Evolutionary conservation across 805 yeast genomes (phyloP), one percentile per base, ranked within the genome.

Genomic region (Kuraishia piskuri): DNA sequence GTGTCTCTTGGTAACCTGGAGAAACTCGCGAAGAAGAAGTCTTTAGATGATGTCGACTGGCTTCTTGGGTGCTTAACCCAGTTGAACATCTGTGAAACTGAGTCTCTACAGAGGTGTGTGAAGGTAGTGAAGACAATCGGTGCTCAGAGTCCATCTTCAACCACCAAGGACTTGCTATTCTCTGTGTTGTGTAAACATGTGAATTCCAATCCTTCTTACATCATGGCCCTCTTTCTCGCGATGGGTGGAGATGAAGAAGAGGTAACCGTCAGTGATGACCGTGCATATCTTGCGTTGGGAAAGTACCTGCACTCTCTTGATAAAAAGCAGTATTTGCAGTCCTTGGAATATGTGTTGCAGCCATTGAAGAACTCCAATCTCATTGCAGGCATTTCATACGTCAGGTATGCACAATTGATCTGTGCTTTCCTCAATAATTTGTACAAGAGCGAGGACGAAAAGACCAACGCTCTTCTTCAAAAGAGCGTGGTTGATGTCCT

Each of bases 341-440:
- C 40, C 8, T 31, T 31, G 17, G 40, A 31, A 31, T 31, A 10
- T 31, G 40, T 31, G 14, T 6, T 31, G 17, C 40, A 31, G 17
- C 40, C 40, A 12, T 8, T 31, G 40, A 31, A n/a, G 14, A 31
- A 31, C 40, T 8, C 40, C 3, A 12, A 31, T 31, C 52, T 54
- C 3, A 20, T 50, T 14, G 23, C 20, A 3, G 20, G 2, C 2
- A 50, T 54, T 8, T 62, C 55, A 14, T 51, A 52, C 12, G 58
- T 68, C 22, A 66, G 74, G 17, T 31, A 31, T 26, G 63, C 65
- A 4, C 58, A 59, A 22, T 63, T 73, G 2, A 57, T 70, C 9
- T 71, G 70, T 12, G 59, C 63, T n/a, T 50, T 69, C 37, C 59
- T 57, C 50, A 58, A 3, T 22, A 26, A 22, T 48, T 52, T 9